Evolutionary conservation across 225 moss, liverwort and hornwort species (phyloP).

Genomic region (Pseudisothecium myosuroides): DNA sequence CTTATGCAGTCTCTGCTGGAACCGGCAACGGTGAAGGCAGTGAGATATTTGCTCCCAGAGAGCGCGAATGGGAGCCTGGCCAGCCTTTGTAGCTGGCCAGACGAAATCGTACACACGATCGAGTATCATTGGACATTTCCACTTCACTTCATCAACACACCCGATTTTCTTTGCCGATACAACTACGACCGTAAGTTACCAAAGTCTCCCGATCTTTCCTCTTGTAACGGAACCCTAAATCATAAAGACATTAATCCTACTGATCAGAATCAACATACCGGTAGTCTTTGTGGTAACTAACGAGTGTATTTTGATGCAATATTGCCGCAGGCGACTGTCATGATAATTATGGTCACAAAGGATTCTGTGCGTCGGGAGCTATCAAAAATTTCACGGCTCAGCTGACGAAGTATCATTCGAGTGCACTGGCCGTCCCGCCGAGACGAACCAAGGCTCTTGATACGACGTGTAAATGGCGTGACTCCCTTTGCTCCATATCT

Average conservation of each 20-base stretch:
- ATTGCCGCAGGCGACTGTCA: conserved; percentile 44
- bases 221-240: background rate
- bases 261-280: background rate
- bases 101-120: conserved; percentile 55
- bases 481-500: background rate
- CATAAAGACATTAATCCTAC: background rate
- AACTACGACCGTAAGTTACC: conserved; percentile 35
- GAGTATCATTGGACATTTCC: conserved; percentile 63
- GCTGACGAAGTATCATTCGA: background rate
- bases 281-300: background rate
- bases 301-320: background rate
- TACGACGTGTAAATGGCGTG: conserved; percentile 2
- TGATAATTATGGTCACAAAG: conserved; percentile 22
- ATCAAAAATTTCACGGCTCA: conserved; percentile 68
- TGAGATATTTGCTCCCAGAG: conserved; percentile 47
- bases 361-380: conserved; percentile 57
- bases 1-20: conserved; percentile 31
- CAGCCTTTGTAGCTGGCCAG: conserved; percentile 61
- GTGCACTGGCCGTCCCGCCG: background rate
- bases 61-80: conserved; percentile 56
- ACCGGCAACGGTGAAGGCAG: conserved; percentile 23
- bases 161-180: conserved; percentile 69
- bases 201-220: background rate
- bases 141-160: conserved; percentile 66
- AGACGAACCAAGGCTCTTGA: background rate